Conservation (phyloP, 2,329 filamentous ascomycete species). For the Alternaria sp. region DNA sequence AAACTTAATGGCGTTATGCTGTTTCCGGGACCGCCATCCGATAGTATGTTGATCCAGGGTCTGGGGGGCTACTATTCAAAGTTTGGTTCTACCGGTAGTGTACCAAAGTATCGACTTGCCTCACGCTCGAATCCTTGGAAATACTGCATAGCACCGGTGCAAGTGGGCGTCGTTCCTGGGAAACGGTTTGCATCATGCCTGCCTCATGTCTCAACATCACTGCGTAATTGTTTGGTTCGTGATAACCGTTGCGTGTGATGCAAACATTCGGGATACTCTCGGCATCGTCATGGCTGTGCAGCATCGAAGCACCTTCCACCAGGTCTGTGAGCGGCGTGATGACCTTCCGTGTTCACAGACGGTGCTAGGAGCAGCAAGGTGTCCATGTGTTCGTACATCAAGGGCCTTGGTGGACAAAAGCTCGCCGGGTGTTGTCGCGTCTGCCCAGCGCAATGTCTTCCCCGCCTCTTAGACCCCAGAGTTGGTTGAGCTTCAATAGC, state of each 20-base stretch:
- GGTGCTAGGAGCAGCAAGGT: constrained; percentile 13
- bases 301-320: neutral
- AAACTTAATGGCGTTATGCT: neutral
- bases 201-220: neutral
- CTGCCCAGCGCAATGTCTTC: constrained; percentile 3
- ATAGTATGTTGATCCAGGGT: constrained; percentile 5
- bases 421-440: constrained; percentile 4
- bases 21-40: constrained; percentile 4
- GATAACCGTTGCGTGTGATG: constrained; percentile 5
- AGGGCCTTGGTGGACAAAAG: constrained; percentile 3
- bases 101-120: constrained; percentile 6
- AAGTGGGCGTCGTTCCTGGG: neutral
- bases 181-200: constrained; percentile 8
- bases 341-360: neutral
- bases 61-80: constrained; percentile 8
- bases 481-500: constrained; percentile 9
- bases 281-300: neutral
- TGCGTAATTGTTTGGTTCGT: neutral
- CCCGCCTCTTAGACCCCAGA: constrained; percentile 6
- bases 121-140: constrained; percentile 1
- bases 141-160: constrained; percentile 8
- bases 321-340: neutral
- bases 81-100: constrained; percentile 11
- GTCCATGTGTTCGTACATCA: constrained; percentile 17
- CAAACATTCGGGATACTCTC: neutral